A percentile compares a stretch with the other conserved stretches of the same genome.
Conservation (phyloP, 2,329 filamentous ascomycete species). For the Fusarium albosuccineum region DNA sequence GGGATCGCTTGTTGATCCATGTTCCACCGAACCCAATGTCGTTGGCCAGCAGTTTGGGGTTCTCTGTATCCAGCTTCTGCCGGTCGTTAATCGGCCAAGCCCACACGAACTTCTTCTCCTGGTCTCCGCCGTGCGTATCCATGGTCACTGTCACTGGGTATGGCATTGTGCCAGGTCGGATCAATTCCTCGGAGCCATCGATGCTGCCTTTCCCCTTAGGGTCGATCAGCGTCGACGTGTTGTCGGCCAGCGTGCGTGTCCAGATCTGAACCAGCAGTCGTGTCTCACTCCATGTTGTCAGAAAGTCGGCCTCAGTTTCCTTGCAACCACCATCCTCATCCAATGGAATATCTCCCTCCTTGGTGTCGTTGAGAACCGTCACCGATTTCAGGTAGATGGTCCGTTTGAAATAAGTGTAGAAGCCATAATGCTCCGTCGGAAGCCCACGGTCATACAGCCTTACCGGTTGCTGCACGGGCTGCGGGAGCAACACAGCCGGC, state of each 20-base stretch:
- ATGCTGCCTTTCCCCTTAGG: constrained; percentile 47
- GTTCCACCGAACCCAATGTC: constrained; percentile 64
- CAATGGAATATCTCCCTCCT: constrained; percentile 56
- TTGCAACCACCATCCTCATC: constrained; percentile 69
- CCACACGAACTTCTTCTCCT: constrained; percentile 66
- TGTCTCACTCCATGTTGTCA: constrained; percentile 71
- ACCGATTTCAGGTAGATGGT: constrained; percentile 82
- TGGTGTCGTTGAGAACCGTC: constrained; percentile 60
- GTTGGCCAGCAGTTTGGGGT: constrained; percentile 62
- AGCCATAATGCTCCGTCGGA: constrained; percentile 88
- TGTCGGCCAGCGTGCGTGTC: constrained; percentile 64
- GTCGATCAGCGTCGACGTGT: constrained; percentile 56
- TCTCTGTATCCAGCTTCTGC: constrained; percentile 58
- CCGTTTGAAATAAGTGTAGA: constrained; percentile 92
- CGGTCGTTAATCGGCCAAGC: constrained; percentile 63
- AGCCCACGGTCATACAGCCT: constrained; percentile 87
- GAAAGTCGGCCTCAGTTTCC: constrained; percentile 65
- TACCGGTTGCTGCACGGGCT: constrained; percentile 80
- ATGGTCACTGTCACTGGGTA: constrained; percentile 72
- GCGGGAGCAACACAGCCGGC: constrained; percentile 78
- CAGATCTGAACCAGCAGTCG: constrained; percentile 75
- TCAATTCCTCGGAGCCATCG: constrained; percentile 47
- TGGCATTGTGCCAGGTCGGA: constrained; percentile 70
- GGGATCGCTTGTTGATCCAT: constrained; percentile 64
- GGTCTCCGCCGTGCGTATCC: constrained; percentile 73